Conservation (phyloP, 2,329 filamentous ascomycete species). For the Fusarium pseudoanthophilum region DNA sequence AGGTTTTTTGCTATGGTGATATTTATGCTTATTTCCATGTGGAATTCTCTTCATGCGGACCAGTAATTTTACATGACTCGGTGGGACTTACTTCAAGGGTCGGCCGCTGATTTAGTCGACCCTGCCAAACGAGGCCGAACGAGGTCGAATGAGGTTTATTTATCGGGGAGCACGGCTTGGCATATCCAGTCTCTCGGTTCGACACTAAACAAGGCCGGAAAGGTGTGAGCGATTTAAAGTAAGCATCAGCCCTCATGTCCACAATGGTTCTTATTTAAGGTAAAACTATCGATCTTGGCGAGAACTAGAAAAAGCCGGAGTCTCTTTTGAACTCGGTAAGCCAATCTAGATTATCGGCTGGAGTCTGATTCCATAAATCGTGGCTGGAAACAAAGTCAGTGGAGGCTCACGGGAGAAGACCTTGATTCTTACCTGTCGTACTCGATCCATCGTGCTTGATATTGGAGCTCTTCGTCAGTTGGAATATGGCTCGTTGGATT, state of each 20-base stretch:
- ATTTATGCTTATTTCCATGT: neutral
- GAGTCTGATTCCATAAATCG: conserved; percentile 23
- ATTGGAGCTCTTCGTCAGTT: conserved; percentile 50
- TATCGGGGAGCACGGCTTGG: neutral
- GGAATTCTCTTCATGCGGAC: too few relatives aligned
- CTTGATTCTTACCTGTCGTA: conserved; percentile 40
- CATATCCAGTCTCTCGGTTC: neutral
- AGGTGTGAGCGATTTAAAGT: neutral
- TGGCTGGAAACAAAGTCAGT: neutral
- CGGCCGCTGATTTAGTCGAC: neutral
- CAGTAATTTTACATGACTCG: neutral
- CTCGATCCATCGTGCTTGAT: conserved; percentile 49
- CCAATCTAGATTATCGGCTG: conserved; percentile 15
- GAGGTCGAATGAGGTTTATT: neutral
- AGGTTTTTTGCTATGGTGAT: neutral
- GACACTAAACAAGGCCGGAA: neutral
- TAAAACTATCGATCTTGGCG: neutral
- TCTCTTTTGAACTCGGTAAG: conserved; percentile 14
- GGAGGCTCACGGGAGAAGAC: fast-evolving
- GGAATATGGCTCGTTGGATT: conserved; percentile 47
- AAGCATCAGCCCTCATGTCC: neutral
- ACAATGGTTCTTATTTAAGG: neutral
- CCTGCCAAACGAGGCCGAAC: neutral
- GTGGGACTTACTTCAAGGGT: neutral
- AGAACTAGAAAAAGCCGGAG: neutral